Evolutionary conservation across 352 stramenopile genomes (phyloP).

Genomic region (Globisporangium polare): DNA sequence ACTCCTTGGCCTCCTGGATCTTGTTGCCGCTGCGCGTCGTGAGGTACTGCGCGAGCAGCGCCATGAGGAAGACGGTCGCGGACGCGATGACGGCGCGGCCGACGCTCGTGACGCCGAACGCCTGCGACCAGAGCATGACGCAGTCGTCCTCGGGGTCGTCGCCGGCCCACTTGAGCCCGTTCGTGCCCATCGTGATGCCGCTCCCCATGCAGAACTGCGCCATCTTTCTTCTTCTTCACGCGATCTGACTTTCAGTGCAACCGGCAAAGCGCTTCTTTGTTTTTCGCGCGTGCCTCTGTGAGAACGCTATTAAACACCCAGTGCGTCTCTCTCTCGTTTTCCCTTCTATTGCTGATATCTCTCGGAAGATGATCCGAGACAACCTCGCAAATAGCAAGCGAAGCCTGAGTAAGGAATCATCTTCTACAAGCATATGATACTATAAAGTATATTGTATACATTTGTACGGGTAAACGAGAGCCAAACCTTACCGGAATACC

Average conservation of each 20-base stretch:
- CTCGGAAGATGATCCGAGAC: no score
- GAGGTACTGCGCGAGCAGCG: conserved; percentile 57
- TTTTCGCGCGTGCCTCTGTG: not conserved
- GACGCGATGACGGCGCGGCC: conserved; percentile 35
- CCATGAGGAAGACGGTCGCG: conserved; percentile 46
- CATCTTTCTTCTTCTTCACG: conserved; percentile 14
- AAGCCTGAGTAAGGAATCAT: no score
- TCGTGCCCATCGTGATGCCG: conserved; percentile 60
- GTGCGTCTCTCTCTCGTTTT: no score
- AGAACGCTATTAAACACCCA: no score
- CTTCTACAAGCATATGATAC: no score
- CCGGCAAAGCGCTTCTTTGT: no score
- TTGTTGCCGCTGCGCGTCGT: conserved; percentile 36
- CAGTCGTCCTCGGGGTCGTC: conserved; percentile 46
- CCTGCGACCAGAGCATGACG: conserved; percentile 57
- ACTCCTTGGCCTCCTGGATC: conserved; percentile 41
- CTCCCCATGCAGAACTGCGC: conserved; percentile 53
- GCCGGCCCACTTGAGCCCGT: conserved; percentile 49
- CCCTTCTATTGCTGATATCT: no score
- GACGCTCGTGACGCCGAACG: conserved; percentile 50
- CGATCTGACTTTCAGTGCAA: no score
- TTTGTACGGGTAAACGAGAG: no score
- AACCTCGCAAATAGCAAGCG: no score
- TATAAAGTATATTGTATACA: no score
- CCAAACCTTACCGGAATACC: no score